Evolutionary conservation across 345 rosid species (phyloP), one percentile per base, ranked within the genome.

Genomic region (Gossypium thurberi): DNA sequence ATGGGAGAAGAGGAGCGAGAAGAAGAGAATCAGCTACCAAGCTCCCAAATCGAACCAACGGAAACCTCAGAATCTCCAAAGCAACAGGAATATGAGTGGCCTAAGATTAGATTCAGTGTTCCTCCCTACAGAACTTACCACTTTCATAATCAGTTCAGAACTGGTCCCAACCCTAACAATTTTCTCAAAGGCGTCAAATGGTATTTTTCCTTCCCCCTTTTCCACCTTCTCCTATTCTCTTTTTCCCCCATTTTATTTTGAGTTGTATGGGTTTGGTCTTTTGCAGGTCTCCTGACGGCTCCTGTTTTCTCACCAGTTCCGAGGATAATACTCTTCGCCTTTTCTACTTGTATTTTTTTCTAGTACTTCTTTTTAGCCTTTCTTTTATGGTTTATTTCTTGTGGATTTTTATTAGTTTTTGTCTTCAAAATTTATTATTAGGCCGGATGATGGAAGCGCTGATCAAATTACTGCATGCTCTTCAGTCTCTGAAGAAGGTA

Each of bases 211-310:
- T 13, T 51, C 1, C 78, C 59, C 65, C 53, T 28, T 6, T 8
- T 42, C 0, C 4, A 56, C 15, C 4, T 44, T 2, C 26, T 56
- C 50, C 20, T 7, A 44, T 69, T 48, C 50, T 17, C 56, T 1
- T 2, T 12, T 26, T 23, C 6, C 2, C 3, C 14, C 2, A 14
- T 37, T 66, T 57, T 40, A 7, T 62, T 72, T 70, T 56, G 21
- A 11, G 51, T 66, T 70, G 51, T 52, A 23, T 52, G 63, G 64
- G 47, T 65, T 61, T 73, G 74, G 80, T 4, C 75, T 72, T 33
- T 71, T 74, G 69, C 51, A 94, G 98, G 99, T 95, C 99, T 40
- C 99, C 97, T 21, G 99, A 95, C 66, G 99, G 97, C 42, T 92
- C 97, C 0, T 89, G 96, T 76, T 87, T 95, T 77, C 84, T 95